Evolutionary conservation across 257 asterid species (phyloP).

Genomic region (Penstemon davidsonii): DNA sequence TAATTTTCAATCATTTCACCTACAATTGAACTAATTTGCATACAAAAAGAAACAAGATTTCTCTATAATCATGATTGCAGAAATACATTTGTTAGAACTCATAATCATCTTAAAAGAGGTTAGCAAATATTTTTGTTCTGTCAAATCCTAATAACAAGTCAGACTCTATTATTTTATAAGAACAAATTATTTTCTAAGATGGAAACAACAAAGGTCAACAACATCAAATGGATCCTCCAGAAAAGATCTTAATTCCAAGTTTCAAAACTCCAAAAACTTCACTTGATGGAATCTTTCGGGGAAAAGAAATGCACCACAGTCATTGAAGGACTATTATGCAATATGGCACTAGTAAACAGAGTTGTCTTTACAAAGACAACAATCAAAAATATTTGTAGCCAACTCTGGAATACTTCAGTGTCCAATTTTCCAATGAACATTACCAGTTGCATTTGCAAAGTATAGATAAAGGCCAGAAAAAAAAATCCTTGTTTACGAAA

Average conservation of each 20-base stretch:
- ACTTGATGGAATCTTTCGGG: background rate
- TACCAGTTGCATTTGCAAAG: background rate
- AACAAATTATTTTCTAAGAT: background rate
- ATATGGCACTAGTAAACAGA: background rate
- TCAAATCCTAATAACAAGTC: background rate
- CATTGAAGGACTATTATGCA: background rate
- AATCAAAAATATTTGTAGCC: background rate
- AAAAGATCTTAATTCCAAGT: background rate
- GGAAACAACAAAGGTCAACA: background rate
- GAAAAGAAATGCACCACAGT: background rate
- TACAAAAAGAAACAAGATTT: background rate
- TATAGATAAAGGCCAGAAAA: background rate
- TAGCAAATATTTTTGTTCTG: background rate
- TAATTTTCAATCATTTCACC: background rate
- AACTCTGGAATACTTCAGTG: background rate
- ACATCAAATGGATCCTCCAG: background rate
- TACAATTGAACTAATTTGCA: constrained; percentile 2
- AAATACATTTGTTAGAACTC: background rate
- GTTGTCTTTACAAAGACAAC: background rate
- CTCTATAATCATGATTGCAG: background rate
- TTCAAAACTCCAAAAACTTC: background rate
- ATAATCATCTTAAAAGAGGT: background rate
- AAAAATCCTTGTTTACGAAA: background rate
- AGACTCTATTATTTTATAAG: background rate
- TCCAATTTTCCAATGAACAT: background rate